Evolutionary conservation across 805 yeast genomes (phyloP).

Genomic region (Candida schatavii): DNA sequence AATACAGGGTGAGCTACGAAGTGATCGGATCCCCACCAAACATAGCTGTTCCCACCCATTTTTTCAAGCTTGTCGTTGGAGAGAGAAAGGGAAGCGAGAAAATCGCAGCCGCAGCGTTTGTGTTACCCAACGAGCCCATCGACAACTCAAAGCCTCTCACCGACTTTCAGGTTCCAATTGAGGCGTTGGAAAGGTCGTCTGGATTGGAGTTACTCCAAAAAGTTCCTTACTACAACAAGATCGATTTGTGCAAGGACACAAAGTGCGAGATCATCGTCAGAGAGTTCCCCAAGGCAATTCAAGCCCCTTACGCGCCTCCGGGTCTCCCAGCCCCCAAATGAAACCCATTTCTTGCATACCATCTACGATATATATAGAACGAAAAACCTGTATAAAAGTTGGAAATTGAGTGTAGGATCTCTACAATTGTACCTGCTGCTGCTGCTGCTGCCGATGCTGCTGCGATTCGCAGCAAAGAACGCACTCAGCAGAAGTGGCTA

Average conservation of each 20-base stretch:
- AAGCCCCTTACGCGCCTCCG: slow-evolving; percentile 3
- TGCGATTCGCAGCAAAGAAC: too few species aligned
- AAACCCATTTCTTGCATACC: too few species aligned
- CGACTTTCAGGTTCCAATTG: slow-evolving; percentile 81
- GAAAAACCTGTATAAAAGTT: too few species aligned
- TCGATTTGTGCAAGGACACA: slow-evolving; percentile 75
- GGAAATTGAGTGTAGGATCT: too few species aligned
- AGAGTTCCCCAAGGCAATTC: slow-evolving; percentile 59
- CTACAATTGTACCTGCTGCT: too few species aligned
- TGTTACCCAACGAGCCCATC: slow-evolving; percentile 83
- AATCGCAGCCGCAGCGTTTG: slow-evolving; percentile 87
- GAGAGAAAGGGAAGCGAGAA: slow-evolving; percentile 50
- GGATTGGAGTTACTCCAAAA: slow-evolving; percentile 80
- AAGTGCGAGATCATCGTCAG: slow-evolving; percentile 77
- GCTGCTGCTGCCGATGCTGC: too few species aligned
- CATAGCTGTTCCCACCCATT: slow-evolving; percentile 96
- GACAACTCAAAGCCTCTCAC: slow-evolving; percentile 68
- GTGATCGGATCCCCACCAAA: slow-evolving; percentile 96
- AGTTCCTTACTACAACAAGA: slow-evolving; percentile 54
- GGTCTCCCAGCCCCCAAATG: background rate
- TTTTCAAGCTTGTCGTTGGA: slow-evolving; percentile 86
- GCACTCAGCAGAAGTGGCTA: too few species aligned
- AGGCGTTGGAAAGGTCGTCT: slow-evolving; percentile 81
- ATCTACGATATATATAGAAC: too few species aligned
- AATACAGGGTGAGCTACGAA: slow-evolving; percentile 81